phyloP scores from a whole-genome alignment of 192 early-diverging fungal genomes.

The Tieghemiomyces parasiticus region DNA sequence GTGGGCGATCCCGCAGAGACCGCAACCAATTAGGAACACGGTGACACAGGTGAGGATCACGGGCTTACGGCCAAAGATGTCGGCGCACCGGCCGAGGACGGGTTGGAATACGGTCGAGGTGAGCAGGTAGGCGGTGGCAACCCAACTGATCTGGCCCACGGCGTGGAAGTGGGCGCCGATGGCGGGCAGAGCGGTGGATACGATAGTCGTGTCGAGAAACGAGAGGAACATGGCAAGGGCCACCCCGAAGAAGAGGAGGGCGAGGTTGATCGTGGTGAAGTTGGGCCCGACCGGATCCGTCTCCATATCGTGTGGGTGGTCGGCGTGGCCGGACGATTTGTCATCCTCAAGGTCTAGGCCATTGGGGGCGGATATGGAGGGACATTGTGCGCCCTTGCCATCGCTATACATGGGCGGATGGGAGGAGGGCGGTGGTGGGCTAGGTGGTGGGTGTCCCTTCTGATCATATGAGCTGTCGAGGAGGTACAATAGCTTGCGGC shows the following conservation, averaged over 20 bases:
- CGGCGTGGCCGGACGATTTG: no score
- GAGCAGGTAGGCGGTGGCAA: neutral
- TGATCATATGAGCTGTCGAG: no score
- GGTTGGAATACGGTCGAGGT: neutral
- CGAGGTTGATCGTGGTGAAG: no score
- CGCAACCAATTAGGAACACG: neutral
- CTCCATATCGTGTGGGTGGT: no score
- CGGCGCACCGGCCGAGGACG: neutral
- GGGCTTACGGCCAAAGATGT: neutral
- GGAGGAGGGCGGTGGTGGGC: no score
- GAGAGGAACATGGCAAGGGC: conserved; percentile 41
- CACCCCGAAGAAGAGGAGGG: conserved; percentile 26
- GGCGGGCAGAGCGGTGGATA: conserved; percentile 20
- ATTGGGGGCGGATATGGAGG: no score
- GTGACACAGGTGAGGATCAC: neutral
- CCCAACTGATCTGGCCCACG: no score
- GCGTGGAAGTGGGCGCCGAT: conserved; percentile 44
- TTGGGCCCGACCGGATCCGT: neutral
- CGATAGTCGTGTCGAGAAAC: conserved; percentile 46
- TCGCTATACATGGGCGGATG: no score
- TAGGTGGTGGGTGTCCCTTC: no score
- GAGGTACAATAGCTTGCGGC: no score
- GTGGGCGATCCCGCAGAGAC: neutral
- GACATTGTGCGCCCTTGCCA: no score
- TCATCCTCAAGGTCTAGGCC: no score